Conservation (phyloP, 2,329 filamentous ascomycete species). For the Nothophaeocryptopus gaeumannii region DNA sequence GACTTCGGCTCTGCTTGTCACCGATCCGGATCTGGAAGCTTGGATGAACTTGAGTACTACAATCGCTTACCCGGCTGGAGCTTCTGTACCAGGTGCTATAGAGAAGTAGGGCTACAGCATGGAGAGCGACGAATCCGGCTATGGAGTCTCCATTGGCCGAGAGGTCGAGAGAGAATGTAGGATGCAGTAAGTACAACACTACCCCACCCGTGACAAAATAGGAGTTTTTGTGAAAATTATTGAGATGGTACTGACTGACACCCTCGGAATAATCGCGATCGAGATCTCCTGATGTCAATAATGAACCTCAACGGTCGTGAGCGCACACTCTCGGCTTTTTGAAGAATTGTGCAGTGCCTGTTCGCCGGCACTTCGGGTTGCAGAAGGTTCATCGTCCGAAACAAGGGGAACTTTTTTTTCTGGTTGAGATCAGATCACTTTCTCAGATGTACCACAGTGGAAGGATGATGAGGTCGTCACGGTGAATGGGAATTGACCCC, state of each 20-base stretch:
- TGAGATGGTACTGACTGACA: too few species aligned
- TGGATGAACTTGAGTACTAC: slow-evolving; percentile 21
- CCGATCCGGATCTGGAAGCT: slow-evolving; percentile 21
- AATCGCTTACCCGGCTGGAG: slow-evolving; percentile 21
- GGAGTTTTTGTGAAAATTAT: background rate
- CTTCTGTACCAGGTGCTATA: slow-evolving; percentile 18
- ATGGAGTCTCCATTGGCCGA: slow-evolving; percentile 19
- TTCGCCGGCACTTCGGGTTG: slow-evolving; percentile 16
- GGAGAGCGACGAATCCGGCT: slow-evolving; percentile 20
- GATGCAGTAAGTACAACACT: slow-evolving; percentile 5
- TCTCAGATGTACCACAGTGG: background rate
- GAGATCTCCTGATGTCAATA: slow-evolving; percentile 23
- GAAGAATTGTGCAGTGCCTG: slow-evolving; percentile 13
- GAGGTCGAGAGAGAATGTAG: slow-evolving; percentile 20
- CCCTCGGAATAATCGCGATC: slow-evolving; percentile 4
- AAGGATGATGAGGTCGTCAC: background rate
- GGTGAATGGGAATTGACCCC: too few species aligned
- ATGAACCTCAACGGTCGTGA: slow-evolving; percentile 24
- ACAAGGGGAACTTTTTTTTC: slow-evolving; percentile 20
- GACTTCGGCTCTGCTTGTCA: slow-evolving; percentile 17
- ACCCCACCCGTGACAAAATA: too few species aligned
- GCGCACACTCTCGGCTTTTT: slow-evolving; percentile 20
- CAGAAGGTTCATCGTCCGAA: slow-evolving; percentile 12
- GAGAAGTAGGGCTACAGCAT: slow-evolving; percentile 20
- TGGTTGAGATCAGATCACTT: slow-evolving; percentile 20